Percentiles rank a stretch among this genome's conserved stretches.
Conservation (phyloP, 306 rosid species). For the Castanea mollissima region DNA sequence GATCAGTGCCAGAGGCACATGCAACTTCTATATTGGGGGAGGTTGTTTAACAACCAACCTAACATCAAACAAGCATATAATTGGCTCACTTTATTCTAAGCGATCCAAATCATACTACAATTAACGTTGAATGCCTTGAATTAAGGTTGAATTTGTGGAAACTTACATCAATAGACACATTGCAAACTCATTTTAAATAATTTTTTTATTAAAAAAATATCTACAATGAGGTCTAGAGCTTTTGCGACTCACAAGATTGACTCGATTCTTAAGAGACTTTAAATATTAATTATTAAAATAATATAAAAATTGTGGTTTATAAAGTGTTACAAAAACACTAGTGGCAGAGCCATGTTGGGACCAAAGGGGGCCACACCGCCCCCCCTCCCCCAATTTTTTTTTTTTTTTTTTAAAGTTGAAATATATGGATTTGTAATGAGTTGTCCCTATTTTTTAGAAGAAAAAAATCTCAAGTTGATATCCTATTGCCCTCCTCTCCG, state of each 20-base stretch:
- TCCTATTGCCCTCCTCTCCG: no score
- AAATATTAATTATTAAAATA: no score
- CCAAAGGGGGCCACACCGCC: no score
- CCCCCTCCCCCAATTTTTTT: no score
- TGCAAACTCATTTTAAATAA: neutral
- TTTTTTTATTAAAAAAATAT: neutral
- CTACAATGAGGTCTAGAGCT: neutral
- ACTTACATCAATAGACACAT: neutral
- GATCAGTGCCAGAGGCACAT: conserved; percentile 6
- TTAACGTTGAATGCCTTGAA: neutral
- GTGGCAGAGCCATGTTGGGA: no score
- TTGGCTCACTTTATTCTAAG: neutral
- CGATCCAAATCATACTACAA: neutral
- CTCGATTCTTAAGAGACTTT: no score
- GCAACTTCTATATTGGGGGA: conserved; percentile 2
- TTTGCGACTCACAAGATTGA: neutral
- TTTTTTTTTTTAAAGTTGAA: rapidly evolving
- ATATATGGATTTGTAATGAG: no score
- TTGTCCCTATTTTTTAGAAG: no score
- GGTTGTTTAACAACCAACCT: conserved; percentile 28
- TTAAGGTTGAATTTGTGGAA: neutral
- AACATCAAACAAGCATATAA: neutral
- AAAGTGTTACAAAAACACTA: no score
- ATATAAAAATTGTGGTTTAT: no score
- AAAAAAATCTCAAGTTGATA: no score